Evolutionary conservation across 2,329 filamentous ascomycete genomes (phyloP).

Genomic region (Ceratocystis harringtonii): DNA sequence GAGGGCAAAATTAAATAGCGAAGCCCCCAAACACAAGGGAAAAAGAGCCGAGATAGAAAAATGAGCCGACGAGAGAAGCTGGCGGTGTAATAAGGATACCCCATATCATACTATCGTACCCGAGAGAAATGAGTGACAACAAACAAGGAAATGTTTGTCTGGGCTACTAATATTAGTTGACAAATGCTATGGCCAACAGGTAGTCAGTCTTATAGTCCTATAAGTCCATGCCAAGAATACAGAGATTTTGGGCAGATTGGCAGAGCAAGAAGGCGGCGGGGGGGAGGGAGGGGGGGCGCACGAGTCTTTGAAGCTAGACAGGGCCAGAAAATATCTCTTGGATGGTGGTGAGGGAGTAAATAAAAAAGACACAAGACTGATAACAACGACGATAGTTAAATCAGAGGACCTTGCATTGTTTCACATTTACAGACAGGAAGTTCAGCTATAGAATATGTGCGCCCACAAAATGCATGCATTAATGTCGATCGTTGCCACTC

Average conservation of each 20-base stretch:
- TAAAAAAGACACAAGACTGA: not conserved
- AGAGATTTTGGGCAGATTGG: not conserved
- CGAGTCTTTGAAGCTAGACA: not conserved
- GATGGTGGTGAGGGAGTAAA: not conserved
- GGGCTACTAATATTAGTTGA: not conserved
- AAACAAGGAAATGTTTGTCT: not conserved
- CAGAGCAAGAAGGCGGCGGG: not conserved
- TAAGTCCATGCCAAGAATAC: not conserved
- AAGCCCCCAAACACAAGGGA: not conserved
- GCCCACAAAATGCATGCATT: not conserved
- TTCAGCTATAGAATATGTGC: not conserved
- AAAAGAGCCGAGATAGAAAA: not conserved
- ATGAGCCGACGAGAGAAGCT: not conserved
- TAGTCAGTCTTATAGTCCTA: not conserved
- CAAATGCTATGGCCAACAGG: not conserved
- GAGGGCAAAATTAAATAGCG: not conserved
- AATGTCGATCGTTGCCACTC: not conserved
- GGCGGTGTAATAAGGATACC: not conserved
- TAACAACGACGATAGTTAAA: not conserved
- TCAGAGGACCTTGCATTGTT: not conserved
- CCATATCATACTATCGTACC: not conserved
- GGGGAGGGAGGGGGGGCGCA: not conserved
- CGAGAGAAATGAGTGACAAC: not conserved
- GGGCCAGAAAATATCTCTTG: not conserved
- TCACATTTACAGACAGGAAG: constrained; percentile 1